Percentiles rank a stretch among this genome's conserved stretches.
phyloP scores from a whole-genome alignment of 139 green algal species.

The Chlamydomonas asymmetrica region DNA sequence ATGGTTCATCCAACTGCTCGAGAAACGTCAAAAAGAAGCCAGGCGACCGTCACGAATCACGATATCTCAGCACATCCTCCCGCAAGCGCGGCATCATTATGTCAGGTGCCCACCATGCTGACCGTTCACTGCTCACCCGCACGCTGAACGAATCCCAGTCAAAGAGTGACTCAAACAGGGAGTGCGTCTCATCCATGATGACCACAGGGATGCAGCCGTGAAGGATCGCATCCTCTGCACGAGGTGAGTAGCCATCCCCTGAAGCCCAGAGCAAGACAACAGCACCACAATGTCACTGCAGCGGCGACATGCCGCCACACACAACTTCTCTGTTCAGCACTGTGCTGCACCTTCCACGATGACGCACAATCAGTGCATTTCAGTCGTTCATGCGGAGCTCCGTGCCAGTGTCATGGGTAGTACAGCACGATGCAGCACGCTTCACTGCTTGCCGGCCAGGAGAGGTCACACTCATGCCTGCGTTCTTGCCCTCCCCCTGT shows the following conservation, averaged over 20 bases:
- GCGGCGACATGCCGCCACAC: neutral
- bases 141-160: constrained; percentile 1
- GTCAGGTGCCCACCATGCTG: too few relatives aligned
- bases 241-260: constrained; percentile 26
- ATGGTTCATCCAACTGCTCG: too few relatives aligned
- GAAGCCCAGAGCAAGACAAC: neutral
- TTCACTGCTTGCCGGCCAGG: too few relatives aligned
- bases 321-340: too few relatives aligned
- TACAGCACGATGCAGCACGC: too few relatives aligned
- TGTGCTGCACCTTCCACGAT: neutral
- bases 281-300: neutral
- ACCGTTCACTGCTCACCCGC: neutral
- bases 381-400: too few relatives aligned
- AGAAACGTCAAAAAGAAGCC: too few relatives aligned
- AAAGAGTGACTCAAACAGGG: neutral
- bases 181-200: constrained; percentile 10
- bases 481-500: neutral
- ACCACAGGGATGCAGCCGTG: constrained; percentile 29
- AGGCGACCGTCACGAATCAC: too few relatives aligned
- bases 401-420: too few relatives aligned
- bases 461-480: too few relatives aligned
- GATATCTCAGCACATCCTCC: too few relatives aligned
- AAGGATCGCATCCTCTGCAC: constrained; percentile 26
- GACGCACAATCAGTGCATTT: neutral
- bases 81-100: too few relatives aligned